These are phyloP conservation scores for Colletotrichum chlorophyti DNA, from an alignment of 2,329 filamentous ascomycete species.

Conservation along the genomic window DNA sequence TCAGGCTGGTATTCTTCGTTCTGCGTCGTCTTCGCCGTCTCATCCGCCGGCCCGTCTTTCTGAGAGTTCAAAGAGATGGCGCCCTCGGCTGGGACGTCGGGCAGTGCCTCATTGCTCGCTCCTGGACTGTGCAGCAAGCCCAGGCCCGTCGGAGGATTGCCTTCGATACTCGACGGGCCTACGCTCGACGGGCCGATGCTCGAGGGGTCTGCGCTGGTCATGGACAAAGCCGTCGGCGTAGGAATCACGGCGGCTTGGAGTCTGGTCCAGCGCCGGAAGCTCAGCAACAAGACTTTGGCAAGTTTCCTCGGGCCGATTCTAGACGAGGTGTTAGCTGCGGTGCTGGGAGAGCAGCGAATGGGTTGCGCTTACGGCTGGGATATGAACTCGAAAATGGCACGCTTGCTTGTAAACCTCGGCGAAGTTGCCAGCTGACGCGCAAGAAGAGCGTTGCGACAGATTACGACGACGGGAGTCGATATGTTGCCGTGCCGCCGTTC, in stretches of 20 bases:
- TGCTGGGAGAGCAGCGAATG: background rate
- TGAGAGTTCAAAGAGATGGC: background rate
- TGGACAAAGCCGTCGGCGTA: background rate
- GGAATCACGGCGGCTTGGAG: background rate
- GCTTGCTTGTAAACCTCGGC: slow-evolving; percentile 29
- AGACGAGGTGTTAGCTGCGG: background rate
- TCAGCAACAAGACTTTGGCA: slow-evolving; percentile 38
- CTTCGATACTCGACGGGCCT: background rate
- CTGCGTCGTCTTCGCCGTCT: background rate
- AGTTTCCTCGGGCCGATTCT: slow-evolving; percentile 46
- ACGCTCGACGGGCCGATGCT: background rate
- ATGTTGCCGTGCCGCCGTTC: background rate
- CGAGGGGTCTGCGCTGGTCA: background rate
- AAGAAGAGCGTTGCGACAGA: slow-evolving; percentile 40
- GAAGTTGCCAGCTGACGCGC: slow-evolving; percentile 34
- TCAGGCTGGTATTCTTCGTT: background rate
- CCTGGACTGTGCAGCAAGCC: background rate
- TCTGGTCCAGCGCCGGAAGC: slow-evolving; percentile 35
- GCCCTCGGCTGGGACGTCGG: background rate
- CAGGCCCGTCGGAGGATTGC: background rate
- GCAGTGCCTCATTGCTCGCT: background rate
- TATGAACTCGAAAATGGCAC: slow-evolving; percentile 42
- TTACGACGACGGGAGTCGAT: slow-evolving; percentile 33
- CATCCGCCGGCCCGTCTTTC: accelerated
- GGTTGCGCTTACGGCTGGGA: slow-evolving; percentile 41